These are phyloP conservation scores for Centaurea solstitialis DNA, from an alignment of 129 eudicot species.

Conservation along the genomic window DNA sequence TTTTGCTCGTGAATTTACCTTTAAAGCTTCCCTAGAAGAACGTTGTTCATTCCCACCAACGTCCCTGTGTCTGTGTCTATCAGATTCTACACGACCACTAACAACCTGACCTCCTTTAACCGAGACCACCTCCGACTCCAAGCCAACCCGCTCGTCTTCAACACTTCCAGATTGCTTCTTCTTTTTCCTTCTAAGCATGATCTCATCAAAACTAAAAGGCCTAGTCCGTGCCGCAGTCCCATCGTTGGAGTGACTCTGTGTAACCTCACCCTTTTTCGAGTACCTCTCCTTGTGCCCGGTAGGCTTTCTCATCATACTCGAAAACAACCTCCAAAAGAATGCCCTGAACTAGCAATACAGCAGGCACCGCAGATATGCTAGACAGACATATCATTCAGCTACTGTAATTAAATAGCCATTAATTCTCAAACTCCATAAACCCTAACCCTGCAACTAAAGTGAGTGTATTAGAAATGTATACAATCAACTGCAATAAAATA, in stretches of 20 bases:
- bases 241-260: constrained; percentile 35
- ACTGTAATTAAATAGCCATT: not conserved
- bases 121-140: constrained; percentile 29
- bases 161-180: constrained; percentile 42
- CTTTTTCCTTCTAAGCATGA: constrained; percentile 73
- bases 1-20: constrained; percentile 44
- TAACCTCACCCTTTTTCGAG: constrained; percentile 28
- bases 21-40: constrained; percentile 40
- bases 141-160: constrained; percentile 25
- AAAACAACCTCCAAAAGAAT: constrained; percentile 8
- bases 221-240: constrained; percentile 94
- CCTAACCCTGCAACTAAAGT: constrained; percentile 4
- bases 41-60: constrained; percentile 17
- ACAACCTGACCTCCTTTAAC: constrained; percentile 20
- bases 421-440: not conserved
- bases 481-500: not conserved
- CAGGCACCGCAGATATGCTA: not conserved
- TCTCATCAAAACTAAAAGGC: constrained; percentile 79
- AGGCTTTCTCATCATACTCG: constrained; percentile 54
- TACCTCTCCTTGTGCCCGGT: constrained; percentile 46
- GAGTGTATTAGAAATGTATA: constrained; percentile 1
- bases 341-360: constrained; percentile 5
- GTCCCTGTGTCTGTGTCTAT: constrained; percentile 33
- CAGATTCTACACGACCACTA: constrained; percentile 33
- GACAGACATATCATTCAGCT: not conserved